These are phyloP conservation scores for Multifurca ochricompacta DNA, from an alignment of 768 basidiomycete species.

Conservation along the genomic window DNA sequence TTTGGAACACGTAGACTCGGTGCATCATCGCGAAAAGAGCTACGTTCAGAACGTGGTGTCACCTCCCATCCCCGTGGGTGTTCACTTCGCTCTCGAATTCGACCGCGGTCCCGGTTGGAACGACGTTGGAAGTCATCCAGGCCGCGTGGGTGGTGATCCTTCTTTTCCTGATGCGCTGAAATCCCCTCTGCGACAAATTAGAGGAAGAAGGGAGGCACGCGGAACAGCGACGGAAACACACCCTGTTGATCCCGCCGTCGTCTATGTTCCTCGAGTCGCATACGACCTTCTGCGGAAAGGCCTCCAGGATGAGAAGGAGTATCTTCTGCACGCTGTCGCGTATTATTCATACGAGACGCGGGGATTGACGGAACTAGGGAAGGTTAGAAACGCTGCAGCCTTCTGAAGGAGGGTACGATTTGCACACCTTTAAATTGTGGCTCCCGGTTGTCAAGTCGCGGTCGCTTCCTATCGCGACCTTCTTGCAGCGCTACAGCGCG, in stretches of 20 bases:
- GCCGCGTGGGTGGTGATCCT: slow-evolving; percentile 59
- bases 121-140: slow-evolving; percentile 90
- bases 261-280: slow-evolving; percentile 70
- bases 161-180: slow-evolving; percentile 45
- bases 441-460: slow-evolving; percentile 49
- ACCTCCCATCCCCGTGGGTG: slow-evolving; percentile 43
- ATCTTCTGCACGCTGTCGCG: slow-evolving; percentile 74
- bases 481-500: slow-evolving; percentile 42
- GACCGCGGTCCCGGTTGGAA: slow-evolving; percentile 61
- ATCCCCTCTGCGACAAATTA: slow-evolving; percentile 54
- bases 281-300: slow-evolving; percentile 65
- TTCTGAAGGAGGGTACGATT: not conserved
- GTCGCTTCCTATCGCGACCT: slow-evolving; percentile 56
- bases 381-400: not conserved
- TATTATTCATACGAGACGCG: slow-evolving; percentile 42
- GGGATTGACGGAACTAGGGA: slow-evolving; percentile 74
- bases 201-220: not conserved
- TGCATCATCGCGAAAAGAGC: slow-evolving; percentile 44
- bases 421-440: slow-evolving; percentile 79
- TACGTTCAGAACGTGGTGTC: slow-evolving; percentile 54
- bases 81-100: slow-evolving; percentile 28
- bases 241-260: slow-evolving; percentile 62
- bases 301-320: slow-evolving; percentile 93
- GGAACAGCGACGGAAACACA: slow-evolving; percentile 21
- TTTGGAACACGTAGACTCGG: slow-evolving; percentile 88